phyloP scores from a whole-genome alignment of 176 grass and related monocot species.

The Zoysia japonica region DNA sequence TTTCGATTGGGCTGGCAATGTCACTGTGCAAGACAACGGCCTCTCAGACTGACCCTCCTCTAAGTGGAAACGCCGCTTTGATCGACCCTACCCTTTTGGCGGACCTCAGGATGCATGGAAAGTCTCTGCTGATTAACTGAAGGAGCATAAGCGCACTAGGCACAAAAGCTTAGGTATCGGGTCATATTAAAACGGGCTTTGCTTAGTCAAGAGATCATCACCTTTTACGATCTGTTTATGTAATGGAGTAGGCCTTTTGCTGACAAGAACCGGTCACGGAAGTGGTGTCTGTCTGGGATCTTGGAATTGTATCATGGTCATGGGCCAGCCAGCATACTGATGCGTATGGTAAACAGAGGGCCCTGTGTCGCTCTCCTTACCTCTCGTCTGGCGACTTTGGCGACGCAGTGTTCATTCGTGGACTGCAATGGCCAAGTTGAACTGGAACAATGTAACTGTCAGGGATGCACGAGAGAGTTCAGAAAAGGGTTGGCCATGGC shows the following conservation, averaged over 20 bases:
- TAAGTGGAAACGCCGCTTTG: not conserved
- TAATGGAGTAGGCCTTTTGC: slow-evolving; percentile 8
- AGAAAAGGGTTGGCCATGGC: not conserved
- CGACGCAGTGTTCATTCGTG: not conserved
- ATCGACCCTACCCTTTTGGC: not conserved
- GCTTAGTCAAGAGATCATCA: slow-evolving; percentile 6
- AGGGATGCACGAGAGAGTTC: not conserved
- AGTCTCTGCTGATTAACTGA: slow-evolving; percentile 1
- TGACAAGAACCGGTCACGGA: slow-evolving; percentile 3
- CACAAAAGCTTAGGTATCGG: not conserved
- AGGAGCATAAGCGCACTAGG: slow-evolving; percentile 5
- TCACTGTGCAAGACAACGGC: too few relatives aligned
- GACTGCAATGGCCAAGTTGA: slow-evolving; percentile 4
- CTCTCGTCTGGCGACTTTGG: not conserved
- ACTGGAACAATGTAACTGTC: not conserved
- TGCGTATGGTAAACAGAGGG: not conserved
- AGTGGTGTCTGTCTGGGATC: slow-evolving; percentile 41
- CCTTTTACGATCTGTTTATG: slow-evolving; percentile 15
- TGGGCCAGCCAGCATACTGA: not conserved
- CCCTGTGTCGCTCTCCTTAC: slow-evolving; percentile 23
- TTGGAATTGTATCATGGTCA: not conserved
- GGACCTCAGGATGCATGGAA: not conserved
- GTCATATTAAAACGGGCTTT: slow-evolving; percentile 12
- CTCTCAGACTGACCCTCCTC: not conserved
- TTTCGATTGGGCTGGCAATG: too few relatives aligned